Conservation (phyloP, 371 early-diverging fungal genomes). For the Thermomucor indicae-seudaticae region DNA sequence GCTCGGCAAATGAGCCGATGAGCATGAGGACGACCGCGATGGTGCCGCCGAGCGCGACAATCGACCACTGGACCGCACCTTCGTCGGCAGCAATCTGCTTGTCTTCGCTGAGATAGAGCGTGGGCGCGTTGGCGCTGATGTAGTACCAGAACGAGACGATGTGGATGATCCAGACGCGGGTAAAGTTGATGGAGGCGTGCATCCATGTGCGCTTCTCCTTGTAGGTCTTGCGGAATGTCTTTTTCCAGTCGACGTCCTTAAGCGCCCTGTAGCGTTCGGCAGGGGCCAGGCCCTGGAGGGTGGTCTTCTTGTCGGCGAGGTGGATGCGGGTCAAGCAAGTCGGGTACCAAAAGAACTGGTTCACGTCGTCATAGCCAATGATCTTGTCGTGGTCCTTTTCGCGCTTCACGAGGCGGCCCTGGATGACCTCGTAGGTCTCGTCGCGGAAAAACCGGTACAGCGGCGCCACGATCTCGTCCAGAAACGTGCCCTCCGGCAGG, state of each 20-base stretch:
- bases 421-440: constrained; percentile 69
- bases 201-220: constrained; percentile 82
- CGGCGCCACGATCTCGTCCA: constrained; percentile 70
- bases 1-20: constrained; percentile 65
- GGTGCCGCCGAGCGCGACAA: constrained; percentile 75
- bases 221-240: constrained; percentile 80
- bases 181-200: constrained; percentile 84
- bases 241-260: constrained; percentile 67
- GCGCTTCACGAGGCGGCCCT: constrained; percentile 69
- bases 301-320: constrained; percentile 44
- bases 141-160: constrained; percentile 82
- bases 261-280: constrained; percentile 66
- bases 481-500: constrained; percentile 66
- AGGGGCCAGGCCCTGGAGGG: constrained; percentile 56
- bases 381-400: constrained; percentile 79
- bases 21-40: constrained; percentile 68
- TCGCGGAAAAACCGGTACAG: constrained; percentile 77
- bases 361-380: constrained; percentile 89
- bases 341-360: constrained; percentile 84
- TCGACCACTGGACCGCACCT: constrained; percentile 56
- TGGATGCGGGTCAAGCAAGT: constrained; percentile 57
- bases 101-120: constrained; percentile 53
- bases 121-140: constrained; percentile 69
- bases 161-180: constrained; percentile 86
- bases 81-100: constrained; percentile 36